A percentile compares a stretch with the other conserved stretches of the same genome.
Conservation (phyloP, 768 basidiomycete species). For the Lactarius sanguifluus region DNA sequence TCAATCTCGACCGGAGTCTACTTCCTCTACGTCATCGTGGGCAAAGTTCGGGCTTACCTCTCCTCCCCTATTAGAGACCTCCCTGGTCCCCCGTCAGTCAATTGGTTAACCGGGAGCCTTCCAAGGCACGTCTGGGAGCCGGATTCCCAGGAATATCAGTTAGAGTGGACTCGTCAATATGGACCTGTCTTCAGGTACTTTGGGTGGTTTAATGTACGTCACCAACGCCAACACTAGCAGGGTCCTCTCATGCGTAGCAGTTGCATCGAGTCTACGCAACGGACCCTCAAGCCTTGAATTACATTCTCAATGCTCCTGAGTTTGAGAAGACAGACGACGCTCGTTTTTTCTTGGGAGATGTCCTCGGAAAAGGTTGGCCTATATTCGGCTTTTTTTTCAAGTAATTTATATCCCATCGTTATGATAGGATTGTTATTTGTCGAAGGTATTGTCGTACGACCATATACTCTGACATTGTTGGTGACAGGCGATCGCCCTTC, state of each 20-base stretch:
- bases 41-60: neutral
- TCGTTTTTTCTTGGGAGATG: slow-evolving; percentile 4
- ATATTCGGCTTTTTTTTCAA: neutral
- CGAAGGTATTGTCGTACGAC: slow-evolving; percentile 11
- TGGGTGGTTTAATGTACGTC: slow-evolving; percentile 21
- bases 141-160: slow-evolving; percentile 9
- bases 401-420: neutral
- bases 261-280: neutral
- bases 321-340: slow-evolving; percentile 16
- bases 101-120: slow-evolving; percentile 22
- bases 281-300: slow-evolving; percentile 23
- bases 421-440: slow-evolving; percentile 20
- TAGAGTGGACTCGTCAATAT: slow-evolving; percentile 20
- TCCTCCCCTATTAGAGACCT: slow-evolving; percentile 18
- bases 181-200: slow-evolving; percentile 16
- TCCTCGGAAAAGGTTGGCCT: slow-evolving; percentile 19
- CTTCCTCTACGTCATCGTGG: slow-evolving; percentile 8
- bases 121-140: slow-evolving; percentile 17
- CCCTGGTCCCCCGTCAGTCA: slow-evolving; percentile 19
- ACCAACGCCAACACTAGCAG: neutral
- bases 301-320: slow-evolving; percentile 19
- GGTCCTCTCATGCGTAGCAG: slow-evolving; percentile 1
- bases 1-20: neutral
- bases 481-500: neutral
- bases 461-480: neutral